Conservation (phyloP, 2,329 filamentous ascomycete species). For the Colletotrichum musicola region DNA sequence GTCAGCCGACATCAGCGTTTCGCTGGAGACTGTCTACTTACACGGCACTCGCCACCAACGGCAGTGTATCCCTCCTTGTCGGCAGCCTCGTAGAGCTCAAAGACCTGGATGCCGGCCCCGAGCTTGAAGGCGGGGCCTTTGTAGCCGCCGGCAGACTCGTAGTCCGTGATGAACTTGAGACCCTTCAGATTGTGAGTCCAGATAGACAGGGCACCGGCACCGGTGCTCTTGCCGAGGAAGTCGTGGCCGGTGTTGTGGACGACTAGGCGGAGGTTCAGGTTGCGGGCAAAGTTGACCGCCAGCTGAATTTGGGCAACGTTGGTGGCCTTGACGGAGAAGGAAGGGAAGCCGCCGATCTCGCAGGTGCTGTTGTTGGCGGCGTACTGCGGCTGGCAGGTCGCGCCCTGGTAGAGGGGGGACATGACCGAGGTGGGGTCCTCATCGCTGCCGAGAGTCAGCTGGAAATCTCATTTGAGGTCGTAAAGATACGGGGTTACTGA, state of each 20-base stretch:
- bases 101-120: slow-evolving; percentile 66
- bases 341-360: slow-evolving; percentile 56
- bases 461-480: not conserved
- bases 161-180: slow-evolving; percentile 43
- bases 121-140: slow-evolving; percentile 65
- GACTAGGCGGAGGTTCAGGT: slow-evolving; percentile 62
- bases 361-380: slow-evolving; percentile 46
- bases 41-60: slow-evolving; percentile 66
- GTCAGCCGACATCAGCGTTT: not conserved
- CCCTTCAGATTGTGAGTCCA: slow-evolving; percentile 63
- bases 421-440: slow-evolving; percentile 55
- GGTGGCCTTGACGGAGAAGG: slow-evolving; percentile 56
- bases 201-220: slow-evolving; percentile 60
- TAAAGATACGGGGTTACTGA: slow-evolving; percentile 21
- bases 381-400: slow-evolving; percentile 51
- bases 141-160: slow-evolving; percentile 46
- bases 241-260: slow-evolving; percentile 68
- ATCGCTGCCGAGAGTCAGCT: slow-evolving; percentile 43
- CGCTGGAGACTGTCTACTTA: slow-evolving; percentile 39
- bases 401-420: slow-evolving; percentile 55
- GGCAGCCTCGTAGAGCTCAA: slow-evolving; percentile 65
- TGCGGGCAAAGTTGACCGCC: slow-evolving; percentile 60
- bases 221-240: slow-evolving; percentile 65
- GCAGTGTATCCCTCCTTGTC: slow-evolving; percentile 59
- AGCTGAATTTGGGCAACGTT: slow-evolving; percentile 60